Conservation (phyloP, 225 moss, liverwort and hornwort genomes). For the Pleurozium schreberi region DNA sequence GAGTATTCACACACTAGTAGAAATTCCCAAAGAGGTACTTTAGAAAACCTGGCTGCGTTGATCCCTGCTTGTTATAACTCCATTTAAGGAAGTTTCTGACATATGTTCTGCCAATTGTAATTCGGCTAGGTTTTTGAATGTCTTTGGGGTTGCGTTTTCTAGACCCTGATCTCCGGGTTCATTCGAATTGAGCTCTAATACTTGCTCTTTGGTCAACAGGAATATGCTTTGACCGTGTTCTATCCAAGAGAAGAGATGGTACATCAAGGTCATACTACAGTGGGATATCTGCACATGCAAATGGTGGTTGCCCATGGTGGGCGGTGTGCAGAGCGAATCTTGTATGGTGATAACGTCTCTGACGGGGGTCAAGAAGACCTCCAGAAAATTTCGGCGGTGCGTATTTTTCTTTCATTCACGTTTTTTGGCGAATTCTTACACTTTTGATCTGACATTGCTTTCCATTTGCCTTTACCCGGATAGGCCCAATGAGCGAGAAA, state of each 20-base stretch:
- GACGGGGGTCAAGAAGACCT: conserved; percentile 97
- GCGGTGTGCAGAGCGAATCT: conserved; percentile 81
- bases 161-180: neutral
- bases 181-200: neutral
- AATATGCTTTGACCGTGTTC: conserved; percentile 79
- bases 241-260: conserved; percentile 95
- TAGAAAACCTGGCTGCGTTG: neutral
- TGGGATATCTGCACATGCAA: conserved; percentile 95
- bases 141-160: neutral
- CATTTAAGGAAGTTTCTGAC: neutral
- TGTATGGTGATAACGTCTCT: conserved; percentile 57
- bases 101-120: neutral
- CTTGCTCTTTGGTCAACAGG: conserved; percentile 31
- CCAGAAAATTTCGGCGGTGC: conserved; percentile 66
- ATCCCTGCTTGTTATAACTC: neutral
- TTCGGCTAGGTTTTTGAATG: neutral
- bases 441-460: neutral
- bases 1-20: neutral
- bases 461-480: neutral
- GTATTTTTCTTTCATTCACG: neutral
- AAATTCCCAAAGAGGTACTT: neutral
- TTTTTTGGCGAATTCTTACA: neutral
- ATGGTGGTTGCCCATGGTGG: conserved; percentile 99
- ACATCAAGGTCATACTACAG: conserved; percentile 75
- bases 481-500: neutral